Base-by-base conservation (phyloP, 208 protist genomes). In the Crithidia expoeki region DNA sequence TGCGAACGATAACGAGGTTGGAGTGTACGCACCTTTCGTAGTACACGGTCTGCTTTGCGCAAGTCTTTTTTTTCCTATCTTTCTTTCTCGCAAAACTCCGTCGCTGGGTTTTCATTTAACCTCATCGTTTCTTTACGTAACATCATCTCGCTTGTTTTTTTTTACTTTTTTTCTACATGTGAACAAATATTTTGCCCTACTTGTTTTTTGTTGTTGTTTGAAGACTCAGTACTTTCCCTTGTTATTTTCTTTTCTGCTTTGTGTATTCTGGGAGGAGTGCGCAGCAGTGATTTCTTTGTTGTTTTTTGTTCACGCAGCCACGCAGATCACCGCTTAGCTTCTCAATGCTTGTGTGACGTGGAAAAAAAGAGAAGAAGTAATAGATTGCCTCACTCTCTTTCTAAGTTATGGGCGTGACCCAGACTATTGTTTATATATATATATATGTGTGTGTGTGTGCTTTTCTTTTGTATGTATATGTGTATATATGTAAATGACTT, bases 401-500 rank as follows among this genome's bases (percentile, higher is more conserved):
- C n/a, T n/a, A n/a, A n/a, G n/a, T n/a, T n/a, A n/a, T n/a, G n/a
- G n/a, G n/a, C n/a, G n/a, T n/a, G n/a, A n/a, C n/a, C n/a, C n/a
- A n/a, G n/a, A n/a, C n/a, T n/a, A n/a, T n/a, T n/a, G n/a, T n/a
- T n/a, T n/a, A n/a, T n/a, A n/a, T n/a, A n/a, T n/a, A n/a, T 14
- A 44, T 44, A 14, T 50, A 42, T 50, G 10, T 50, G 9, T n/a
- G 6, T 50, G 44, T 21, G 4, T 4, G 6, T 9, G 44, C 21
- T 50, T 21, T 50, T 50, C 14, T 21, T 50, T 50, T 21, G 44
- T 50, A 11, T n/a, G 10, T n/a, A 11, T 50, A 11, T 50, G 4
- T 50, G 28, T 75, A 30, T 28, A 32, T 25, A 60, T 74, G 16
- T 68, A 44, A 55, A 50, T 55, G 19, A 58, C 33, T 67, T 27